phyloP scores from a whole-genome alignment of 2,329 filamentous ascomycete genomes.

The Cercospora sesami region DNA sequence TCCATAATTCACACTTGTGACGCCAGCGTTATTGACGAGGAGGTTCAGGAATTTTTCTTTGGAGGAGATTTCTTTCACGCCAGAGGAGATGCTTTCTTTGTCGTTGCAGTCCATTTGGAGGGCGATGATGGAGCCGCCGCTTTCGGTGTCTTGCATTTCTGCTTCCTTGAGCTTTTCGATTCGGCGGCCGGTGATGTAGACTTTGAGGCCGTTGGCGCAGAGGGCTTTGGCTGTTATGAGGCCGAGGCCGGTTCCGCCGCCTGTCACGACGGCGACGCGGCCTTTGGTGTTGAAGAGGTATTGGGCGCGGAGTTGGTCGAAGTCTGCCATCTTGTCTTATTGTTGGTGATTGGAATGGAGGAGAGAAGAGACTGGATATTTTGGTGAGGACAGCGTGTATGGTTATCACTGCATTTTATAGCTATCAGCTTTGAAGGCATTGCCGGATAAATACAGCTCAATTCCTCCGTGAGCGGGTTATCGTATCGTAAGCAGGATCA shows the following conservation, averaged over 20 bases:
- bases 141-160: slow-evolving; percentile 56
- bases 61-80: slow-evolving; percentile 30
- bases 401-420: background rate
- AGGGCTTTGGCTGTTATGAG: slow-evolving; percentile 52
- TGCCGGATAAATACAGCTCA: background rate
- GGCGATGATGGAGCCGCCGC: slow-evolving; percentile 56
- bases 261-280: slow-evolving; percentile 48
- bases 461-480: background rate
- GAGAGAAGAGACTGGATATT: background rate
- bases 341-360: background rate
- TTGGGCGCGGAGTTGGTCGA: slow-evolving; percentile 29
- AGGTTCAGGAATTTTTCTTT: slow-evolving; percentile 38
- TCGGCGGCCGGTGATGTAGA: slow-evolving; percentile 52
- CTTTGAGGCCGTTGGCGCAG: slow-evolving; percentile 50
- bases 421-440: background rate
- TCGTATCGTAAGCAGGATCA: background rate
- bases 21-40: slow-evolving; percentile 39
- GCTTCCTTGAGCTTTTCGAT: slow-evolving; percentile 48
- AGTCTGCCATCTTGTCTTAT: slow-evolving; percentile 28
- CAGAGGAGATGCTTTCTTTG: slow-evolving; percentile 34
- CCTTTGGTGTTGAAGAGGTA: slow-evolving; percentile 44
- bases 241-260: slow-evolving; percentile 49
- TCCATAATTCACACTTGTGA: slow-evolving; percentile 34
- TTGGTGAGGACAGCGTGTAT: background rate
- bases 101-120: slow-evolving; percentile 39